Conservation (phyloP, 106 monocot species). For the Acanthochlamys bracteata region DNA sequence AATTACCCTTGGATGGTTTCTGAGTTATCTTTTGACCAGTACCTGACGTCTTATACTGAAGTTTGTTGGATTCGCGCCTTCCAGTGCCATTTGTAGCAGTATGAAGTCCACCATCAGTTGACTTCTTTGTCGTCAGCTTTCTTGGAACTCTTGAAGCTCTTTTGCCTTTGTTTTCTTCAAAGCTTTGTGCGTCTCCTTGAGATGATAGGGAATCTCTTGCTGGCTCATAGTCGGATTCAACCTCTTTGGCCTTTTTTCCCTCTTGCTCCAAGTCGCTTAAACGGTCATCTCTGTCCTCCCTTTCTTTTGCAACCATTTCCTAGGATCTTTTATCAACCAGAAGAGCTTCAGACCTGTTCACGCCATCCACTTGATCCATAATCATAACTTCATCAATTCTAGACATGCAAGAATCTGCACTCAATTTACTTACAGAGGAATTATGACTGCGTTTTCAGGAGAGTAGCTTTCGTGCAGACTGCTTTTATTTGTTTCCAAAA, state of each 20-base stretch:
- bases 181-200: slow-evolving; percentile 36
- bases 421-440: neutral
- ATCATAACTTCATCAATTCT: slow-evolving; percentile 7
- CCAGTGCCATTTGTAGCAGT: slow-evolving; percentile 31
- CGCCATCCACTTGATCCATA: slow-evolving; percentile 17
- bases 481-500: neutral
- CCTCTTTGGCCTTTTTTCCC: slow-evolving; percentile 44
- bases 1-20: slow-evolving; percentile 30
- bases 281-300: slow-evolving; percentile 47
- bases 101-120: slow-evolving; percentile 35
- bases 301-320: slow-evolving; percentile 75
- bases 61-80: slow-evolving; percentile 35
- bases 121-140: slow-evolving; percentile 49
- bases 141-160: slow-evolving; percentile 56
- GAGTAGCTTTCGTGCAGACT: neutral
- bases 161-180: slow-evolving; percentile 48
- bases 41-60: slow-evolving; percentile 51
- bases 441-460: neutral
- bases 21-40: slow-evolving; percentile 47
- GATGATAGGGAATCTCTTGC: slow-evolving; percentile 70
- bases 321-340: slow-evolving; percentile 6
- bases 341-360: slow-evolving; percentile 14
- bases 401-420: slow-evolving; percentile 3
- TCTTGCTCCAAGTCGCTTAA: slow-evolving; percentile 41
- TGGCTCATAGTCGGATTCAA: slow-evolving; percentile 64